Evolutionary conservation across 257 asterid species (phyloP), one percentile per base, ranked within the genome.

Genomic region (Solanum raphanifolium): DNA sequence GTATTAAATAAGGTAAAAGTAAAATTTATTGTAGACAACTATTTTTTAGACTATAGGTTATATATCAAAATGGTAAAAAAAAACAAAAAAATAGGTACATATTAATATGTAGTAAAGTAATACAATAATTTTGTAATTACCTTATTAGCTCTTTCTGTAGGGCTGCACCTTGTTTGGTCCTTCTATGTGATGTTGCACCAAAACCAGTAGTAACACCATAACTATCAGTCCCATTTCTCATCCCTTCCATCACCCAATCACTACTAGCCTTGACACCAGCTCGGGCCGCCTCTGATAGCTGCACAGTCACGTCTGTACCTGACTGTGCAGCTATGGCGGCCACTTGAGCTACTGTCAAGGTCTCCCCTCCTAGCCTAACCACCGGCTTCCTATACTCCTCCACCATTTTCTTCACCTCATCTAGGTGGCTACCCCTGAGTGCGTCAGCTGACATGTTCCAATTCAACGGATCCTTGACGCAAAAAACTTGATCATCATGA

Each of bases 171-270:
- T 91, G 65, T 25, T 87, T 90, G 83, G 93, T 91, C 72, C 93
- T 88, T 52, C 92, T 86, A 73, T 91, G 93, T 1, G 93, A 91
- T 4, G 93, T 90, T 31, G 93, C 92, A 83, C 93, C 93, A 68
- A 91, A 91, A 20, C 93, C 93, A 36, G 93, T 91, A 20, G 93
- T 91, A 84, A 91, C 69, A 35, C 93, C 93, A 69, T 91, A 91
- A 39, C 92, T 91, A 79, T 91, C 93, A 32, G 87, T 91, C 2
- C 92, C 93, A 13, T 87, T 88, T 13, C 72, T 71, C 91, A 91
- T 85, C 62, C 93, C 90, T 16, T 90, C 90, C 83, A 88, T 86
- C 13, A 91, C 93, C 93, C 93, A 91, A 16, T 91, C 93, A 82
- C 92, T 91, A 81, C 93, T 91, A 32, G 93, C 93, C 87, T 88